These are phyloP conservation scores for Elsinoe batatas DNA, from an alignment of 2,329 filamentous ascomycete species.

Conservation along the genomic window DNA sequence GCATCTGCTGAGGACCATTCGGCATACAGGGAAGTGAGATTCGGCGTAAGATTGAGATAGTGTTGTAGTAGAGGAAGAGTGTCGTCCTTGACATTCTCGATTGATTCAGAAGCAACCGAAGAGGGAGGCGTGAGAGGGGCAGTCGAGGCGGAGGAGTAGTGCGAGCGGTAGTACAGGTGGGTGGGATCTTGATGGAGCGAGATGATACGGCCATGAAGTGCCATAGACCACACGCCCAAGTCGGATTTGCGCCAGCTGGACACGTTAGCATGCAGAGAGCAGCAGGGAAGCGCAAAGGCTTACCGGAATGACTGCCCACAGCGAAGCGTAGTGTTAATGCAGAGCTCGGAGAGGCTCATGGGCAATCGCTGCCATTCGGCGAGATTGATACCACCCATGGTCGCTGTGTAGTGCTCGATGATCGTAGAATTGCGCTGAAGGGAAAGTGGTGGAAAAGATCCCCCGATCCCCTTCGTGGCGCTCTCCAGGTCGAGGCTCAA, in stretches of 20 bases:
- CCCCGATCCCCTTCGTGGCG: too few species aligned
- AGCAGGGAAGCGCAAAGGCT: background rate
- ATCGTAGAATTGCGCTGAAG: too few species aligned
- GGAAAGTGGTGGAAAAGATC: too few species aligned
- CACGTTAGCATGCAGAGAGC: background rate
- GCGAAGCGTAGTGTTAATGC: conserved; percentile 84
- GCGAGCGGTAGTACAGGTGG: conserved; percentile 69
- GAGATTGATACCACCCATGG: conserved; percentile 41
- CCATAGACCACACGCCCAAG: conserved; percentile 78
- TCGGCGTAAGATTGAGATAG: conserved; percentile 79
- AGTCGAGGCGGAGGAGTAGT: conserved; percentile 37
- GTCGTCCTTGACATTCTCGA: conserved; percentile 39
- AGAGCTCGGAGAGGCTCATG: conserved; percentile 72
- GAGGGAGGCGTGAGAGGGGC: conserved; percentile 32
- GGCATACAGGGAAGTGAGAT: conserved; percentile 65
- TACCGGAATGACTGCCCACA: conserved; percentile 88
- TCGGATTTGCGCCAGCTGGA: conserved; percentile 72
- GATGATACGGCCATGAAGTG: conserved; percentile 74
- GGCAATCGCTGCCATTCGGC: conserved; percentile 82
- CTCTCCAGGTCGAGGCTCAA: too few species aligned
- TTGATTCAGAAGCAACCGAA: conserved; percentile 25
- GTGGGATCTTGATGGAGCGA: conserved; percentile 73
- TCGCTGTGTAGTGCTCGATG: too few species aligned
- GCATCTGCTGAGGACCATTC: conserved; percentile 78
- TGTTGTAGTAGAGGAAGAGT: conserved; percentile 64